A percentile compares a stretch with the other conserved stretches of the same genome.
These are phyloP conservation scores for Hypomontagnella monticulosa DNA, from an alignment of 495 filamentous ascomycete genomes.

Conservation along the genomic window DNA sequence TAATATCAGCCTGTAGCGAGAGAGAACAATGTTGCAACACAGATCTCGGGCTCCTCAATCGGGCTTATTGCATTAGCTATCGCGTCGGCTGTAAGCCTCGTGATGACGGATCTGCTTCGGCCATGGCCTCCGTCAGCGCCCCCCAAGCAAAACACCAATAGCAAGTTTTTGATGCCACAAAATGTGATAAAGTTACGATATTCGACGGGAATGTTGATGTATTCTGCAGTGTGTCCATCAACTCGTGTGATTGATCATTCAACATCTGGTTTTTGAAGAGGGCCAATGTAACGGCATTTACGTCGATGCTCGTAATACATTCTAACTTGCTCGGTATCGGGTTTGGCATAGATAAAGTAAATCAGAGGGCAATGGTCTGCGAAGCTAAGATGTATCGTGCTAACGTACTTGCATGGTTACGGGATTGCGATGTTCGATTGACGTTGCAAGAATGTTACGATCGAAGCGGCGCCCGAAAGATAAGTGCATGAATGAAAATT, in stretches of 20 bases:
- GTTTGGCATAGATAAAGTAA: not conserved
- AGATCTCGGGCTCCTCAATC: slow-evolving; percentile 30
- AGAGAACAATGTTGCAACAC: slow-evolving; percentile 22
- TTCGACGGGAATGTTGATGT: not conserved
- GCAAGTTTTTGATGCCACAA: slow-evolving; percentile 1
- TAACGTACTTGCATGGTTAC: not conserved
- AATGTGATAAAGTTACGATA: slow-evolving; percentile 7
- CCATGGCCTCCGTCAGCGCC: slow-evolving; percentile 12
- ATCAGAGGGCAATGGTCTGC: slow-evolving; percentile 26
- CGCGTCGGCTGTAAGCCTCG: slow-evolving; percentile 29
- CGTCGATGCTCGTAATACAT: slow-evolving; percentile 2
- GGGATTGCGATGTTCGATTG: slow-evolving; percentile 20
- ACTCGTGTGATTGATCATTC: slow-evolving; percentile 1
- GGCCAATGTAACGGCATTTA: slow-evolving; percentile 22
- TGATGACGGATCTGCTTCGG: slow-evolving; percentile 24
- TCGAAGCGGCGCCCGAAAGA: not conserved
- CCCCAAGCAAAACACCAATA: slow-evolving; percentile 3
- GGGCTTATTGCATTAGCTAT: slow-evolving; percentile 33
- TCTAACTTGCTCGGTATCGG: slow-evolving; percentile 8
- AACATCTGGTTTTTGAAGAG: not conserved
- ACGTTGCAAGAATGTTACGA: slow-evolving; percentile 24
- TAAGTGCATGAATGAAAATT: not conserved
- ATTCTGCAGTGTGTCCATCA: no score
- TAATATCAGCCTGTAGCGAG: slow-evolving; percentile 15
- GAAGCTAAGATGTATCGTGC: slow-evolving; percentile 9